Percentiles rank a stretch among this genome's conserved stretches.
These are phyloP conservation scores for Hyaloperonospora brassicae DNA, from an alignment of 352 stramenopile species.

Conservation along the genomic window DNA sequence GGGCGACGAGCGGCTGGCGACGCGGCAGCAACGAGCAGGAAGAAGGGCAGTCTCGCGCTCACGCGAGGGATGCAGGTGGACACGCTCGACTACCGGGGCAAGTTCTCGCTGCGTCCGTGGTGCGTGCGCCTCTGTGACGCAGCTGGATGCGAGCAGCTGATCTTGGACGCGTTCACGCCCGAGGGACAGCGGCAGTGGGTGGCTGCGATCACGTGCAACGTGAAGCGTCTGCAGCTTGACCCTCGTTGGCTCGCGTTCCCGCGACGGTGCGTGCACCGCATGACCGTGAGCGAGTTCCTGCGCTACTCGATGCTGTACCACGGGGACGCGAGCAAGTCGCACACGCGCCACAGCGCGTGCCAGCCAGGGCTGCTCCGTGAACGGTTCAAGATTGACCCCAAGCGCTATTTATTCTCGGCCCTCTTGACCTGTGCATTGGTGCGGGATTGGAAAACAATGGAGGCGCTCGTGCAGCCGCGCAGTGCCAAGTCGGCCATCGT, in stretches of 20 bases:
- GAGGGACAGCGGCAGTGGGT: slow-evolving; percentile 53
- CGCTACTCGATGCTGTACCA: slow-evolving; percentile 65
- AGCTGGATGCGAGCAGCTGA: slow-evolving; percentile 37
- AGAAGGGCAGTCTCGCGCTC: slow-evolving; percentile 41
- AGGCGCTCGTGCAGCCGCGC: slow-evolving; percentile 33
- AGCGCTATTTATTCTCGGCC: slow-evolving; percentile 45
- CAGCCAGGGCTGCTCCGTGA: slow-evolving; percentile 29
- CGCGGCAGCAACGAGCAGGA: slow-evolving; percentile 34
- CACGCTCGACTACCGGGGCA: slow-evolving; percentile 51
- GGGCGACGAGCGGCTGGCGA: slow-evolving; percentile 49
- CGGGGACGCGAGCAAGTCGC: slow-evolving; percentile 19
- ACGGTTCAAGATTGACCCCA: slow-evolving; percentile 41
- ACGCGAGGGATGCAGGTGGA: slow-evolving; percentile 31
- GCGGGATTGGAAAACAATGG: slow-evolving; percentile 48
- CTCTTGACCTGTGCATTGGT: slow-evolving; percentile 38
- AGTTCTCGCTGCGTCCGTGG: slow-evolving; percentile 50
- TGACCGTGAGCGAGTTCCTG: slow-evolving; percentile 50
- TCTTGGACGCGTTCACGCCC: slow-evolving; percentile 54
- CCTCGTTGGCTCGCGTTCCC: slow-evolving; percentile 48
- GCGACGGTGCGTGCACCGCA: slow-evolving; percentile 38
- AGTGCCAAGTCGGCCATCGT: slow-evolving; percentile 34
- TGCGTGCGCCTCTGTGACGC: slow-evolving; percentile 54
- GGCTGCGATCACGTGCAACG: slow-evolving; percentile 50
- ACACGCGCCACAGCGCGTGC: slow-evolving; percentile 21
- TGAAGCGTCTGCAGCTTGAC: slow-evolving; percentile 54